These are phyloP conservation scores for Bauhinia variegata DNA, from an alignment of 306 rosid species.

Conservation along the genomic window DNA sequence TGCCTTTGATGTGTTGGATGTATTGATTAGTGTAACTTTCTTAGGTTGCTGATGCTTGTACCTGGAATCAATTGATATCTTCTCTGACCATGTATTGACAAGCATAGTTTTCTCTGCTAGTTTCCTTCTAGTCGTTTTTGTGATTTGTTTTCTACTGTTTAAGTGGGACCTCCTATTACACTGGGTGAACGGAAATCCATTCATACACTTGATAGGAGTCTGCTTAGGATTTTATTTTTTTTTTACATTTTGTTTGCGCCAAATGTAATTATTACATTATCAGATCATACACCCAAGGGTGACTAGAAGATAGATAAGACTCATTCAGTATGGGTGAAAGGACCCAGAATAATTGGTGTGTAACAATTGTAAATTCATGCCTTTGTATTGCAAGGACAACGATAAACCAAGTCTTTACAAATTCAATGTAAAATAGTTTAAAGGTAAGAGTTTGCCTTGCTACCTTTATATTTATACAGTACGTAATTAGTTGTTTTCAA, in stretches of 20 bases:
- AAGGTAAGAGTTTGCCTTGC: neutral
- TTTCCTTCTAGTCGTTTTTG: no score
- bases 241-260: neutral
- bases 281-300: neutral
- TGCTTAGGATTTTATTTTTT: neutral
- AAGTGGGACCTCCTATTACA: neutral
- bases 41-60: neutral
- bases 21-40: constrained; percentile 32
- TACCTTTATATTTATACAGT: neutral
- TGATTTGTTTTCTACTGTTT: neutral
- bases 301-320: neutral
- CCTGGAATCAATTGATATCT: neutral
- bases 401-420: no score
- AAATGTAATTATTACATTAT: neutral
- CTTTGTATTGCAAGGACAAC: no score
- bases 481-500: neutral
- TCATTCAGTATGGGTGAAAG: neutral
- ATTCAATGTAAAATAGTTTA: neutral
- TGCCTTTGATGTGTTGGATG: constrained; percentile 52
- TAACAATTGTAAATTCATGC: neutral
- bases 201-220: neutral
- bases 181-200: neutral
- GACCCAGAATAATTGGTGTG: neutral
- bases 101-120: no score
- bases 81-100: neutral